Evolutionary conservation across 2,329 filamentous ascomycete genomes (phyloP), one percentile per base, ranked within the genome.

Genomic region (Fusarium chlamydosporum): DNA sequence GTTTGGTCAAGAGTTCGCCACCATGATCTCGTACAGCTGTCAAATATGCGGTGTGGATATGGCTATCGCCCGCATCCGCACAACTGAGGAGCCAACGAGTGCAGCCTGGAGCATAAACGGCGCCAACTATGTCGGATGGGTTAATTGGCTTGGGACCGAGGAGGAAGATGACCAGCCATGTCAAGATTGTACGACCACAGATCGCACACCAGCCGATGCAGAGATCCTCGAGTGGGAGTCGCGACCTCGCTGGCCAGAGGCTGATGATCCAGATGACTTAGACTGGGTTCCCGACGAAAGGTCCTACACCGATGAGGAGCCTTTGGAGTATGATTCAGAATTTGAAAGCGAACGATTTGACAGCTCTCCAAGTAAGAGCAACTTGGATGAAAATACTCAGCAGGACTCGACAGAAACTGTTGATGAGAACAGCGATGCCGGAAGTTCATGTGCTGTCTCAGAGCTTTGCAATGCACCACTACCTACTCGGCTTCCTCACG

Each of bases 31-130:
- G 1, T 61, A 35, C 1, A 4, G 3, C 13, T 61, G 59, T 10
- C 43, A 54, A 12, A 61, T 61, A n/a, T 61, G 59, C 27, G 26
- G 45, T 6, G 46, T 61, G 3, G 56, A 61, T 40, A 45, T 61
- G 27, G 46, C 59, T 10, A 35, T 11, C 5, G 59, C 59, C 15
- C 59, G 59, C 10, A 61, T 61, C 12, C 56, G 59, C 12, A 61
- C 56, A 1, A 15, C 40, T 0, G 10, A 41, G 1, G 59, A 61
- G 11, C 46, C 56, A 15, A n/a, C 10, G 0, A 31, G 9, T n/a
- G 59, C 59, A 6, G 56, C 59, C 1, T 61, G 59, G 59, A 35
- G 40, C 1, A 20, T 31, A 4, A 38, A 61, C 5, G 59, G 59
- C 2, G 56, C 46, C 1, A 27, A 45, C 6, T 61, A 54, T 5